A percentile compares a stretch with the other conserved stretches of the same genome.
Evolutionary conservation across 2,329 filamentous ascomycete species (phyloP).

Genomic region (Fusarium sp.): DNA sequence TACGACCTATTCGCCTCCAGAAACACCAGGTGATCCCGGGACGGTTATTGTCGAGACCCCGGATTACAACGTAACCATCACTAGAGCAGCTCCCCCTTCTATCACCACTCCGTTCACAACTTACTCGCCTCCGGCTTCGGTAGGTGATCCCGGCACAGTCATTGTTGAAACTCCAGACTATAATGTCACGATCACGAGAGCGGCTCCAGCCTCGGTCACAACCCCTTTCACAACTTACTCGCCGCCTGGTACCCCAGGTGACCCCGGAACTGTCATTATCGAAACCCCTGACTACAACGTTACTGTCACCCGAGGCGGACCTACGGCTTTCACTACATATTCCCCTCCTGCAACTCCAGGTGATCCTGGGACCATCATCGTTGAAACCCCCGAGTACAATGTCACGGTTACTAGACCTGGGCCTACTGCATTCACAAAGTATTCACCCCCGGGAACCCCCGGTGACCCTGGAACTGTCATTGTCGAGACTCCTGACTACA

Average conservation of each 20-base stretch:
- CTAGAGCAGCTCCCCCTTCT: neutral
- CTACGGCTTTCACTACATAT: neutral
- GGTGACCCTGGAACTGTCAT: constrained; percentile 34
- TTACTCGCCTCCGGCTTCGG: neutral
- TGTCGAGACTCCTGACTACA: constrained; percentile 21
- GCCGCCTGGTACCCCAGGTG: constrained; percentile 1
- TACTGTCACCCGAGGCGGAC: constrained; percentile 14
- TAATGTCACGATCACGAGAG: constrained; percentile 15
- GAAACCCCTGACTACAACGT: constrained; percentile 24
- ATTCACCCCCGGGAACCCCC: constrained; percentile 18
- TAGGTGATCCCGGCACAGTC: neutral
- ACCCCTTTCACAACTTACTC: constrained; percentile 5
- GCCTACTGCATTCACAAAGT: neutral
- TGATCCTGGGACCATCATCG: too few relatives aligned
- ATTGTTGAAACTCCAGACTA: neutral
- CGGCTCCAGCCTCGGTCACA: neutral
- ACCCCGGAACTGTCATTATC: constrained; percentile 15
- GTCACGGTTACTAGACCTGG: neutral
- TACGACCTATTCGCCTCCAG: constrained; percentile 23
- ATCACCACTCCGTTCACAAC: neutral
- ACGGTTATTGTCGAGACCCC: constrained; percentile 31
- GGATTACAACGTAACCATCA: neutral
- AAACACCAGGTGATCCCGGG: constrained; percentile 20
- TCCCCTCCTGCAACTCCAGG: neutral
- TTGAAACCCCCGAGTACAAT: neutral